Conservation (phyloP, 2,329 filamentous ascomycete species). For the Fusarium vanettenii region DNA sequence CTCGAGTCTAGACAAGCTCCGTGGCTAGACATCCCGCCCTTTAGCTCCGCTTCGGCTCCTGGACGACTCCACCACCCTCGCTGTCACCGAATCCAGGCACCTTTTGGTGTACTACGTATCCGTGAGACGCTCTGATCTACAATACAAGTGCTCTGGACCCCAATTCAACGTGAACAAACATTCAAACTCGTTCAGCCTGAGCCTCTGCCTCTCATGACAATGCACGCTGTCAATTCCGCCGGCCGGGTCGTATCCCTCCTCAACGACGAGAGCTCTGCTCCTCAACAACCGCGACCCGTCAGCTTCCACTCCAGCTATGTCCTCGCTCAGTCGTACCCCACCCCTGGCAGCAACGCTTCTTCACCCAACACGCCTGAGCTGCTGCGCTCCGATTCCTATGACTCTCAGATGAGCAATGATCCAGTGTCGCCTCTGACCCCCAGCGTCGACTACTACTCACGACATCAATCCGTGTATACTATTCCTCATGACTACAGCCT, state of each 20-base stretch:
- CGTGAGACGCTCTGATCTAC: neutral
- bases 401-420: constrained; percentile 68
- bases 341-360: constrained; percentile 55
- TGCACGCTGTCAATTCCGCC: constrained; percentile 67
- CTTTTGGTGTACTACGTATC: neutral
- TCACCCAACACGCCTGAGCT: constrained; percentile 67
- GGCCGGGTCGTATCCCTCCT: constrained; percentile 70
- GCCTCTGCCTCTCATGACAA: constrained; percentile 43
- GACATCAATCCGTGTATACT: constrained; percentile 54
- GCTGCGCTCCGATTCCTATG: constrained; percentile 70
- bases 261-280: constrained; percentile 60
- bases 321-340: constrained; percentile 49
- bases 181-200: neutral
- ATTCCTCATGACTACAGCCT: constrained; percentile 49
- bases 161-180: neutral
- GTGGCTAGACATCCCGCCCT: constrained; percentile 31
- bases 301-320: constrained; percentile 52
- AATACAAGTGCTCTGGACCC: neutral
- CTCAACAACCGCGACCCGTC: constrained; percentile 35
- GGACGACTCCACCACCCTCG: constrained; percentile 18
- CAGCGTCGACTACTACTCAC: constrained; percentile 56
- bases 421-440: constrained; percentile 68
- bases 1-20: constrained; percentile 26
- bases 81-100: constrained; percentile 25
- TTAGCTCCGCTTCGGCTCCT: constrained; percentile 14